Conservation (phyloP, 495 filamentous ascomycete species). For the Podospora pseudocomata region DNA sequence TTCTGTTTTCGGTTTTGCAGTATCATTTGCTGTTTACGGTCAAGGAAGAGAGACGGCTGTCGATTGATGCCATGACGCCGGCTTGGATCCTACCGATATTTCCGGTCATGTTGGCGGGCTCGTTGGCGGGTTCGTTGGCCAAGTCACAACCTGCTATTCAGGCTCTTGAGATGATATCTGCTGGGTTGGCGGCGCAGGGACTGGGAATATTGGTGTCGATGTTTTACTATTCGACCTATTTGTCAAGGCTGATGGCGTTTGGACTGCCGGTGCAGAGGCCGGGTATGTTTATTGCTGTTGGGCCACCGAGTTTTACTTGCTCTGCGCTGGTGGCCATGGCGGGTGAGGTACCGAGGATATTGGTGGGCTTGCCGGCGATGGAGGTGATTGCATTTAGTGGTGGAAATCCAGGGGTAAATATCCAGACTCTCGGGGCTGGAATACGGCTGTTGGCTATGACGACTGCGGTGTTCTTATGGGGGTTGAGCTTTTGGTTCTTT, state of each 20-base stretch:
- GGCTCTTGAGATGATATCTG: conserved; percentile 45
- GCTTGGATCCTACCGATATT: conserved; percentile 57
- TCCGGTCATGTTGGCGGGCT: conserved; percentile 52
- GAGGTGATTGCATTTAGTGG: not conserved
- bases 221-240: conserved; percentile 55
- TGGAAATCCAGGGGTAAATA: conserved; percentile 11
- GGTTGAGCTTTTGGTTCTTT: conserved; percentile 70
- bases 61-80: conserved; percentile 44
- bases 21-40: conserved; percentile 52
- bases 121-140: conserved; percentile 43
- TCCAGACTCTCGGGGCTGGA: conserved; percentile 30
- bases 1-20: conserved; percentile 44
- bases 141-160: conserved; percentile 35
- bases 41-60: conserved; percentile 34
- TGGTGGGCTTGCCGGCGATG: not conserved
- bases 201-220: conserved; percentile 48
- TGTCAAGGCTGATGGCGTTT: conserved; percentile 56
- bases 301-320: conserved; percentile 65
- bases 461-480: conserved; percentile 63
- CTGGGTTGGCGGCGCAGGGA: conserved; percentile 50
- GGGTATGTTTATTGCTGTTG: conserved; percentile 71
- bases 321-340: conserved; percentile 66
- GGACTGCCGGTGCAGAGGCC: conserved; percentile 55
- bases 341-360: conserved; percentile 34
- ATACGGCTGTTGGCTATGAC: conserved; percentile 50